Conservation (phyloP, 768 basidiomycete genomes). For the Xerocomellus dryophilus region DNA sequence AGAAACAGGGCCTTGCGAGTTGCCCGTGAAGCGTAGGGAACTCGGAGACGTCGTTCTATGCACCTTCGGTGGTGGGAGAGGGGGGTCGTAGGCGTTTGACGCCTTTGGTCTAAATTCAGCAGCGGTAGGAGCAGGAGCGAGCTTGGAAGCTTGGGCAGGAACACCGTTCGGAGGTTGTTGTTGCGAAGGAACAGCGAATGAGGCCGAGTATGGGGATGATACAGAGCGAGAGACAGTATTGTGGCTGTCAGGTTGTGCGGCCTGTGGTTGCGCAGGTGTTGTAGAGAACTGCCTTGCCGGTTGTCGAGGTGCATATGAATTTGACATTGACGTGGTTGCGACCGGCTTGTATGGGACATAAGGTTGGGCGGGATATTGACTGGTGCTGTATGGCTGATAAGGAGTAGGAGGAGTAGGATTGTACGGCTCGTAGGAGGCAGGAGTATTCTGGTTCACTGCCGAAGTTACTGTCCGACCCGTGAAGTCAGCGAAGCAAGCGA, state of each 20-base stretch:
- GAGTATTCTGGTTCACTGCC: slow-evolving; percentile 8
- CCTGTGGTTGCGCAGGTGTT: slow-evolving; percentile 18
- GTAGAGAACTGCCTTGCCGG: slow-evolving; percentile 8
- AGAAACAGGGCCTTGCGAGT: slow-evolving; percentile 12
- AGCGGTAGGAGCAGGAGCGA: slow-evolving; percentile 38
- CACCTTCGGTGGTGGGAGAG: slow-evolving; percentile 52
- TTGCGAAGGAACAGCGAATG: slow-evolving; percentile 13
- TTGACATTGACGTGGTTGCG: slow-evolving; percentile 12
- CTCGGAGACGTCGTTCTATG: slow-evolving; percentile 26
- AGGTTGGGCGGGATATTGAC: slow-evolving; percentile 16
- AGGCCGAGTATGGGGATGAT: slow-evolving; percentile 24
- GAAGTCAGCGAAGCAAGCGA: slow-evolving; percentile 3
- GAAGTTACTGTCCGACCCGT: slow-evolving; percentile 10
- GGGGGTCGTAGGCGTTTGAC: slow-evolving; percentile 75
- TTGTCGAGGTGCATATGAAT: slow-evolving; percentile 23
- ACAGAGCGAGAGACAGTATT: slow-evolving; percentile 23
- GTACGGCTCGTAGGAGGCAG: slow-evolving; percentile 27
- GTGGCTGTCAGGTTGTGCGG: slow-evolving; percentile 35
- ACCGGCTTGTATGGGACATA: slow-evolving; percentile 40
- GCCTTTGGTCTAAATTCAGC: slow-evolving; percentile 60
- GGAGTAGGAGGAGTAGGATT: slow-evolving; percentile 16
- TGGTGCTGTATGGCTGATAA: slow-evolving; percentile 15
- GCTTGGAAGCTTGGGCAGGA: slow-evolving; percentile 29
- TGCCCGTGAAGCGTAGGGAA: slow-evolving; percentile 23
- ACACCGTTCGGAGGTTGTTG: slow-evolving; percentile 19